These are phyloP conservation scores for Penicillium canariense DNA, from an alignment of 495 filamentous ascomycete species.

Conservation along the genomic window DNA sequence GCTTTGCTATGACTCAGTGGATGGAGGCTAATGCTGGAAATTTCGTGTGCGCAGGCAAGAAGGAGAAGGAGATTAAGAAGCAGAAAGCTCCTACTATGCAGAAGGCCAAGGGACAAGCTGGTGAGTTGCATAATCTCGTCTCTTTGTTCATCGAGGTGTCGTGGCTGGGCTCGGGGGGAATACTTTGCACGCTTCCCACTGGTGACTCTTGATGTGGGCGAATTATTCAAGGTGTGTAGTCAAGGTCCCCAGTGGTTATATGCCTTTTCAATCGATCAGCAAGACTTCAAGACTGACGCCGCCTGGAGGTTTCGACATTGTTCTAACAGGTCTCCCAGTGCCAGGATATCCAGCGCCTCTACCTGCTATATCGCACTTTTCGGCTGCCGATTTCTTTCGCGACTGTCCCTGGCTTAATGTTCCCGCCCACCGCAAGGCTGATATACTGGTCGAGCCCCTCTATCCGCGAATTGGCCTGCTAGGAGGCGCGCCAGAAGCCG, in stretches of 20 bases:
- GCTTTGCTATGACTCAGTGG: constrained; percentile 1
- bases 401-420: constrained; percentile 86
- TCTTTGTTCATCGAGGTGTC: constrained; percentile 11
- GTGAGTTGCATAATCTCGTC: constrained; percentile 45
- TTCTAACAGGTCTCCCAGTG: constrained; percentile 49
- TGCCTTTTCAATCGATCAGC: constrained; percentile 8
- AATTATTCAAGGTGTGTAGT: constrained; percentile 17
- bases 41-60: constrained; percentile 35
- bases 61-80: constrained; percentile 41
- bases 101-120: constrained; percentile 36
- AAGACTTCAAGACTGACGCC: constrained; percentile 36
- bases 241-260: constrained; percentile 11
- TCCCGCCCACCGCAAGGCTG: constrained; percentile 62
- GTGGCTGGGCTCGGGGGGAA: constrained; percentile 37
- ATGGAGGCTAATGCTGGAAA: background rate
- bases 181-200: background rate
- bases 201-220: background rate
- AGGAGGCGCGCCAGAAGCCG: constrained; percentile 64
- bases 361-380: constrained; percentile 31
- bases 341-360: constrained; percentile 34
- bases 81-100: constrained; percentile 38
- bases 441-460: constrained; percentile 62
- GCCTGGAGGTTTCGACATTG: constrained; percentile 29
- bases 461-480: constrained; percentile 62
- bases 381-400: constrained; percentile 64